phyloP scores from a whole-genome alignment of 2,329 filamentous ascomycete species.

The Elsinoe batatas region DNA sequence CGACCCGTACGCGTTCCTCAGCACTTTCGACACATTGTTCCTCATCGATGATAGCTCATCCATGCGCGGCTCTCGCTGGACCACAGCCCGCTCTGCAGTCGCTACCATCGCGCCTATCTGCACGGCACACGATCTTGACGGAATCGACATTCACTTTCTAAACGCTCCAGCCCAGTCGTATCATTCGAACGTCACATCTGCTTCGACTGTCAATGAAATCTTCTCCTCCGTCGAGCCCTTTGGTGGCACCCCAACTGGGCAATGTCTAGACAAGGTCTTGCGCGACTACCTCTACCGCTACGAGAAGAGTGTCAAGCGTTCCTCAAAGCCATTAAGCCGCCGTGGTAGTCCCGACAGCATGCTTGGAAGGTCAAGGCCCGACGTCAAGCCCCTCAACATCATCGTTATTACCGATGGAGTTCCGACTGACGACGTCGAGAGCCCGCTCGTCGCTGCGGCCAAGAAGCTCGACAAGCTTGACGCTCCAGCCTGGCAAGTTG shows the following conservation, averaged over 20 bases:
- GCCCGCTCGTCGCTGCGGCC: conserved; percentile 56
- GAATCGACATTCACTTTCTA: conserved; percentile 85
- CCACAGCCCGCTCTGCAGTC: conserved; percentile 61
- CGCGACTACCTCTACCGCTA: conserved; percentile 57
- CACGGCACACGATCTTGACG: conserved; percentile 67
- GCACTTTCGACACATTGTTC: conserved; percentile 76
- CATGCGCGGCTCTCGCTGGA: conserved; percentile 72
- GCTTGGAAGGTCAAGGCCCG: conserved; percentile 21
- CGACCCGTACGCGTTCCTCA: conserved; percentile 66
- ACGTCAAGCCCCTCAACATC: conserved; percentile 72
- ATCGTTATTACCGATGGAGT: conserved; percentile 88
- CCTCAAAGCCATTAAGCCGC: conserved; percentile 24
- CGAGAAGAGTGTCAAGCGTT: conserved; percentile 25
- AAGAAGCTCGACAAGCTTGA: conserved; percentile 58
- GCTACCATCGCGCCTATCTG: conserved; percentile 71
- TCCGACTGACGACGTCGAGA: conserved; percentile 69
- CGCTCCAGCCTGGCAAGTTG: conserved; percentile 71
- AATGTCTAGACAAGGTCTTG: conserved; percentile 60
- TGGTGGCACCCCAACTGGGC: conserved; percentile 65
- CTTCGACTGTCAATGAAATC: conserved; percentile 52
- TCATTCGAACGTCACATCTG: conserved; percentile 55
- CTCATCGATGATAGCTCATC: conserved; percentile 86
- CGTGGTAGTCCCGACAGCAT: background rate
- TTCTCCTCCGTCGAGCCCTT: conserved; percentile 58
- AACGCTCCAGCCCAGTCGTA: conserved; percentile 54